Percentiles rank a stretch among this genome's conserved stretches.
Evolutionary conservation across 2,329 filamentous ascomycete species (phyloP).

Genomic region (Sporothrix dimorphospora): DNA sequence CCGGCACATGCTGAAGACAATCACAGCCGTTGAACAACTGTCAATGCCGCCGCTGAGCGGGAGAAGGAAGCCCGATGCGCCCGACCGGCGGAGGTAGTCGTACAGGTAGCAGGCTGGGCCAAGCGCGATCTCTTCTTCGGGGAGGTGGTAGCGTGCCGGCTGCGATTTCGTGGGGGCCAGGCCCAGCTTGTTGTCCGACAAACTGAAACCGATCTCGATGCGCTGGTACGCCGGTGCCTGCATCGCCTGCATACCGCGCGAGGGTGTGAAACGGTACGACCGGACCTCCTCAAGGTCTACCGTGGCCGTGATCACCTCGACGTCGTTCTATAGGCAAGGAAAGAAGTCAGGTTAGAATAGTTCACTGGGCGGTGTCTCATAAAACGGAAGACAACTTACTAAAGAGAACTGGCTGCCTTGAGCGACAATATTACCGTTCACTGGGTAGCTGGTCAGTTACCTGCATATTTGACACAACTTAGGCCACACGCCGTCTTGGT

Average conservation of each 20-base stretch:
- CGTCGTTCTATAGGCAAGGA: constrained; percentile 54
- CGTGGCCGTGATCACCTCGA: constrained; percentile 68
- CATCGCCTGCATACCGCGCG: constrained; percentile 62
- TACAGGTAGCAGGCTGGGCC: constrained; percentile 66
- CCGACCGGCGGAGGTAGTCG: constrained; percentile 59
- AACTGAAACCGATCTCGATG: constrained; percentile 45
- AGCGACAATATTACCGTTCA: constrained; percentile 65
- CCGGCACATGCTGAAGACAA: constrained; percentile 57
- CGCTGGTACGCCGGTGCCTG: constrained; percentile 49
- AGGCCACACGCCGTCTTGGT: no score
- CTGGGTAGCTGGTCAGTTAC: constrained; percentile 30
- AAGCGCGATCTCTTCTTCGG: constrained; percentile 68
- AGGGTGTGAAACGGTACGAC: constrained; percentile 58
- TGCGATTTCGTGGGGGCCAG: constrained; percentile 43
- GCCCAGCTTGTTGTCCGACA: constrained; percentile 39
- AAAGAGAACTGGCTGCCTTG: constrained; percentile 64
- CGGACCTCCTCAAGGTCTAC: constrained; percentile 74
- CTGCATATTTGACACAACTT: no score
- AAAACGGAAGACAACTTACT: not conserved
- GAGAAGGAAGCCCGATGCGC: constrained; percentile 56
- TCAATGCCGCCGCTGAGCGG: constrained; percentile 64
- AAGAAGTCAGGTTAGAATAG: not conserved
- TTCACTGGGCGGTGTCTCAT: not conserved
- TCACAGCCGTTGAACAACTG: constrained; percentile 52
- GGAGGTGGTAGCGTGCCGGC: constrained; percentile 56